Evolutionary conservation across 306 rosid genomes (phyloP).

Genomic region (Rosa chinensis): DNA sequence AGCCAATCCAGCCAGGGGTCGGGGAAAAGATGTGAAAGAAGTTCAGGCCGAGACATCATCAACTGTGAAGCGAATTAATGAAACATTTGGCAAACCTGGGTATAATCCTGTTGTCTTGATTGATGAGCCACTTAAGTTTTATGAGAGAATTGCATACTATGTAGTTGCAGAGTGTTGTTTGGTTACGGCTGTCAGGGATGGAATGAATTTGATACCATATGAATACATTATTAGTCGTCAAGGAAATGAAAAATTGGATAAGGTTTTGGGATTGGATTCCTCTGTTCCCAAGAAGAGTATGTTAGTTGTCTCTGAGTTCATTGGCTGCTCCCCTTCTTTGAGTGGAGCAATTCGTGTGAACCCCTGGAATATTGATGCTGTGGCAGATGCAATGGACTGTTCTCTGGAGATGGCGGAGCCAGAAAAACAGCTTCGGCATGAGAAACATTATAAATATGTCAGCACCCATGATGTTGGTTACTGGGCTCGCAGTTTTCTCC

Average conservation of each 20-base stretch:
- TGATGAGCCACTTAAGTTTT: constrained; percentile 63
- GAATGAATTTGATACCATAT: constrained; percentile 87
- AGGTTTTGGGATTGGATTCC: constrained; percentile 46
- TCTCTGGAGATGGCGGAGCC: constrained; percentile 67
- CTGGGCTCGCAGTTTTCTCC: constrained; percentile 89
- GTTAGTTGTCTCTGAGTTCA: constrained; percentile 85
- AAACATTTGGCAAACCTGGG: constrained; percentile 62
- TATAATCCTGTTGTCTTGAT: constrained; percentile 74
- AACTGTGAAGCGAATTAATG: constrained; percentile 62
- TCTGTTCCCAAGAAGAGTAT: constrained; percentile 60
- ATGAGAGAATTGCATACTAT: constrained; percentile 76
- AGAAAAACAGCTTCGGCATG: constrained; percentile 83
- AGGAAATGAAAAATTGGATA: constrained; percentile 58
- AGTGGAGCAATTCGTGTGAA: constrained; percentile 91
- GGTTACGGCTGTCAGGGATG: constrained; percentile 87
- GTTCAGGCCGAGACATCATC: constrained; percentile 61
- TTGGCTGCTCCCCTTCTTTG: constrained; percentile 87
- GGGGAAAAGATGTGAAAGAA: constrained; percentile 76
- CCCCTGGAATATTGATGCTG: constrained; percentile 87
- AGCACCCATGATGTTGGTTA: constrained; percentile 88
- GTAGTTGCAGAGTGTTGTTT: constrained; percentile 81
- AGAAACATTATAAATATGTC: constrained; percentile 86
- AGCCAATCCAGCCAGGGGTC: constrained; percentile 81
- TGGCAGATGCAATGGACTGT: constrained; percentile 80
- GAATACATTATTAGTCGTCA: constrained; percentile 75